These are phyloP conservation scores for Phellopilus nigrolimitatus DNA, from an alignment of 1,284 basidiomycete genomes.

Conservation along the genomic window DNA sequence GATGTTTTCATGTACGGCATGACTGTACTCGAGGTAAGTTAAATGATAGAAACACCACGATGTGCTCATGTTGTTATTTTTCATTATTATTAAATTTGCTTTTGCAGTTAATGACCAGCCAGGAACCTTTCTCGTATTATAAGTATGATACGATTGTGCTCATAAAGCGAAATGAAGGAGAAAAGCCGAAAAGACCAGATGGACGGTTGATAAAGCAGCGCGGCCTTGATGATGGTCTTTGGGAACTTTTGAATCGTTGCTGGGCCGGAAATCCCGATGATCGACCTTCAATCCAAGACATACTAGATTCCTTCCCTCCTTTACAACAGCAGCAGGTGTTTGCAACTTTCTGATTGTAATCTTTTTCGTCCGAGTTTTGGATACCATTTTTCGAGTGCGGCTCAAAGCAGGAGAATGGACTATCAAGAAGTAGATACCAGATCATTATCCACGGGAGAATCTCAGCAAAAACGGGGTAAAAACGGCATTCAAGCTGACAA, in stretches of 20 bases:
- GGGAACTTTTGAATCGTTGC: slow-evolving; percentile 10
- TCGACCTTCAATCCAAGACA: slow-evolving; percentile 5
- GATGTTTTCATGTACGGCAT: slow-evolving; percentile 52
- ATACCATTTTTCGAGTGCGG: too few species aligned
- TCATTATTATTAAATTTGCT: not conserved
- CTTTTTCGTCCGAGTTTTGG: too few species aligned
- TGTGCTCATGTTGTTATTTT: not conserved
- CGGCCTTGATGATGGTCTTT: slow-evolving; percentile 11
- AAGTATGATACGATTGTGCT: not conserved
- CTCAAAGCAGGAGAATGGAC: too few species aligned
- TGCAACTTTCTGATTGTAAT: too few species aligned
- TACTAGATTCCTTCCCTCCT: not conserved
- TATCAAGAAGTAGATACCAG: too few species aligned
- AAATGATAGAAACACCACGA: too few species aligned
- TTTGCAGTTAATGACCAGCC: not conserved
- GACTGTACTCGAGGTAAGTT: slow-evolving; percentile 48
- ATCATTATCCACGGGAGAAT: too few species aligned
- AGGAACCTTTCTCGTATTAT: not conserved
- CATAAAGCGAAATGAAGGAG: not conserved
- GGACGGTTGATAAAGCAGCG: not conserved
- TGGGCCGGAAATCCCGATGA: slow-evolving; percentile 5
- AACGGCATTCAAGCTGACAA: too few species aligned
- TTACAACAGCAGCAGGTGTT: too few species aligned
- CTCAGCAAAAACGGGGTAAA: too few species aligned
- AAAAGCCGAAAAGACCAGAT: not conserved